Percentiles rank a stretch among this genome's conserved stretches.
These are phyloP conservation scores for Pyrenophora seminiperda DNA, from an alignment of 2,329 filamentous ascomycete species.

Conservation along the genomic window DNA sequence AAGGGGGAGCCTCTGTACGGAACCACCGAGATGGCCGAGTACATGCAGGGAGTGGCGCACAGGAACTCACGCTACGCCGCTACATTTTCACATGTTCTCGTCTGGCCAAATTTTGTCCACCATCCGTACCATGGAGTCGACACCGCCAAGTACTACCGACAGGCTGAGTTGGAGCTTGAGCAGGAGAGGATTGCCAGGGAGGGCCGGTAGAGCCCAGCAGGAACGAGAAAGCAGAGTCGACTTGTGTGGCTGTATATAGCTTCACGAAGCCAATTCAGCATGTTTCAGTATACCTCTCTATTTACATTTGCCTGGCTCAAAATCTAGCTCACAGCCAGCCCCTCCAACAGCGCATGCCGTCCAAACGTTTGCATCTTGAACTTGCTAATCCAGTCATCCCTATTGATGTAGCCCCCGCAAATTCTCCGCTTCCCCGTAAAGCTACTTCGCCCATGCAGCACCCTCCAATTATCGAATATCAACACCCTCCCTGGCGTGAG, in stretches of 20 bases:
- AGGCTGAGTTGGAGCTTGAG: slow-evolving; percentile 92
- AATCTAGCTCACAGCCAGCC: background rate
- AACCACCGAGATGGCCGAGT: slow-evolving; percentile 73
- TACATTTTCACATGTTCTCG: slow-evolving; percentile 80
- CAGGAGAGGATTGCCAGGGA: slow-evolving; percentile 59
- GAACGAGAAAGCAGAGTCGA: slow-evolving; percentile 16
- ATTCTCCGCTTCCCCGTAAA: slow-evolving; percentile 87
- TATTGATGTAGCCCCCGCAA: slow-evolving; percentile 75
- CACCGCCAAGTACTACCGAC: slow-evolving; percentile 96
- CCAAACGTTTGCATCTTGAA: slow-evolving; percentile 28
- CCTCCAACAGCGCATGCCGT: slow-evolving; percentile 17
- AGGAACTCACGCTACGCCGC: slow-evolving; percentile 92
- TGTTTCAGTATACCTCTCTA: slow-evolving; percentile 37
- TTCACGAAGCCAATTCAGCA: slow-evolving; percentile 21
- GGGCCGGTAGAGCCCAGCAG: slow-evolving; percentile 18
- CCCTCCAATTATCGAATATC: slow-evolving; percentile 97
- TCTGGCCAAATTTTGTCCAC: slow-evolving; percentile 99
- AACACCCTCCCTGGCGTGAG: slow-evolving; percentile 77
- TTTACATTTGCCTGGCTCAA: background rate
- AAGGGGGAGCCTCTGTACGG: slow-evolving; percentile 88
- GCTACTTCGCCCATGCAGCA: slow-evolving; percentile 81
- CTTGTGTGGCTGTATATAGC: slow-evolving; percentile 37
- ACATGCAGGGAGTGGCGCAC: slow-evolving; percentile 91
- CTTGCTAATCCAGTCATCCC: slow-evolving; percentile 37
- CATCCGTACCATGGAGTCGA: slow-evolving; percentile 88